Evolutionary conservation across 2,329 filamentous ascomycete genomes (phyloP), one percentile per base, ranked within the genome.

Genomic region (Sphaerulina populicola): DNA sequence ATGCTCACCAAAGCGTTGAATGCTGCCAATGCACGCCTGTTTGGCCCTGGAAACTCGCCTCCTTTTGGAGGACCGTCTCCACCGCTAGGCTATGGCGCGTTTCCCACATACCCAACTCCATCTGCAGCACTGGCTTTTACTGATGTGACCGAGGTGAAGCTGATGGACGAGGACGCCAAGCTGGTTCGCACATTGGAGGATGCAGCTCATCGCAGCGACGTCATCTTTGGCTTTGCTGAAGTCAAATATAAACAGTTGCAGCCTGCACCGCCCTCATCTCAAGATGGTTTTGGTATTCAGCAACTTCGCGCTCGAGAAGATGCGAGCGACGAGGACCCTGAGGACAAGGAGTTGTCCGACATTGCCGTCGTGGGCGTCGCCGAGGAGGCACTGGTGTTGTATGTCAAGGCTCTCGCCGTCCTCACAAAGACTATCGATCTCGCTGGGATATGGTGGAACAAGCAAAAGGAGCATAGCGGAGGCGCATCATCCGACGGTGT

Each of bases 201-300:
- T 61, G 85, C 88, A 57, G 93, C 93, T 1, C 93, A 89, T 30
- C 79, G 90, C 36, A 96, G 90, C 65, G 90, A 98, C 67, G 93
- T 96, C 41, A 90, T 98, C 2, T 98, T 90, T 67, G 90, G 91
- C 2, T 97, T 98, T 69, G 93, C 93, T 5, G 91, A 98, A 71
- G 91, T 98, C 65, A 98, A 98, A 70, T 96, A 94, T 71, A 93
- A 94, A 69, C 93, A 98, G 69, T 78, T 98, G n/a, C 81, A 96
- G 44, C 93, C 93, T 2, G 73, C 93, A 40, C 82, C 88, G 1
- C 93, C 91, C 1, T 91, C 86, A 0, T 54, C 59, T 2, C 82
- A 87, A 44, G 81, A 85, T 59, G 82, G 81, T 5, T 76, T 88
- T 3, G 83, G 84, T 6, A 72, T 75, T 39, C 72, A 71, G 44